Conservation (phyloP, 2,329 filamentous ascomycete species). For the Knoxdaviesia capensis region DNA sequence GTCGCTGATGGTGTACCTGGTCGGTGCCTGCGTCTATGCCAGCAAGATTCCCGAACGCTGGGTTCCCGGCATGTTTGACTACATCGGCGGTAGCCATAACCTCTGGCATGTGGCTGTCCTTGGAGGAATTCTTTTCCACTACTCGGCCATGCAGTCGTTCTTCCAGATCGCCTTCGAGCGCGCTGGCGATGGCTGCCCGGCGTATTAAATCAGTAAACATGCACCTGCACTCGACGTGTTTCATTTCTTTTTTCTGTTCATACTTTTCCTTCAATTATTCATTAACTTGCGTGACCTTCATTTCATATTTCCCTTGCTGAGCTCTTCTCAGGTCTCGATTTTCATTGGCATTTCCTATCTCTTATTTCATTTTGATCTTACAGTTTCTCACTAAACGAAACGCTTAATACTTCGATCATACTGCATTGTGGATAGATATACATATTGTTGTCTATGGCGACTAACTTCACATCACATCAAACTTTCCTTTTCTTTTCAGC, state of each 20-base stretch:
- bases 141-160: constrained; percentile 87
- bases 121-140: constrained; percentile 93
- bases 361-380: background rate
- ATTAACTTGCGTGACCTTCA: background rate
- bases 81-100: constrained; percentile 88
- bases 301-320: background rate
- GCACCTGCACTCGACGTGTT: background rate
- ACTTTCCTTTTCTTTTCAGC: background rate
- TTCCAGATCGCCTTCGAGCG: constrained; percentile 60
- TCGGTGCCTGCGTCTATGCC: constrained; percentile 73
- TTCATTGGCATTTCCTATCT: background rate
- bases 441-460: too few relatives aligned
- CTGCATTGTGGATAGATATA: too few relatives aligned
- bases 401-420: too few relatives aligned
- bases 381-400: background rate
- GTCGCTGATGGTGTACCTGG: constrained; percentile 68
- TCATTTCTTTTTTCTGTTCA: background rate
- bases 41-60: constrained; percentile 85
- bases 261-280: background rate
- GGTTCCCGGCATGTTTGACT: constrained; percentile 86
- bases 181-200: constrained; percentile 38
- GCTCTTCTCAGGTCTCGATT: background rate
- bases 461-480: background rate
- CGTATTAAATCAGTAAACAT: constrained; percentile 16
- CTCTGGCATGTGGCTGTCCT: constrained; percentile 93